Evolutionary conservation across 140 eudicot genomes (phyloP).

Genomic region (Cichorium intybus): DNA sequence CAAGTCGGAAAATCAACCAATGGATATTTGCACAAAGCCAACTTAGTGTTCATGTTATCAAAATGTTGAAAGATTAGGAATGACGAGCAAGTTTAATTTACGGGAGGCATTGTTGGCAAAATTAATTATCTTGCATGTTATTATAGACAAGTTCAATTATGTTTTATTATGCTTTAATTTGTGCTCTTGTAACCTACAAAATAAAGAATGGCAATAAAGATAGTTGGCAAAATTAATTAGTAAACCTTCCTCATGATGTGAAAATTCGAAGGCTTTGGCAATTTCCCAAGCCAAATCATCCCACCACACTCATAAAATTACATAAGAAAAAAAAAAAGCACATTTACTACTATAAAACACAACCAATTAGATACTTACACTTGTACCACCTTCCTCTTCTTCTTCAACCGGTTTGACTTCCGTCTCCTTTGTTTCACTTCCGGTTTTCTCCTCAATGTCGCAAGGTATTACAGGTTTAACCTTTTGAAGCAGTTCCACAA

Average conservation of each 20-base stretch:
- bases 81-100: too few species aligned
- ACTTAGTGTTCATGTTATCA: too few species aligned
- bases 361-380: background rate
- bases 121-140: too few species aligned
- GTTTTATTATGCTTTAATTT: too few species aligned
- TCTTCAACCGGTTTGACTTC: background rate
- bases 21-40: too few species aligned
- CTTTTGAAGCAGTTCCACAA: slow-evolving; percentile 9
- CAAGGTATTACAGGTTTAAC: slow-evolving; percentile 7
- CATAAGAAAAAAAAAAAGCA: background rate
- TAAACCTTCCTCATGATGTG: slow-evolving; percentile 3
- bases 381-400: background rate
- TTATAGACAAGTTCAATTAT: too few species aligned
- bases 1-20: too few species aligned
- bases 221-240: too few species aligned
- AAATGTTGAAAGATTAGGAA: too few species aligned
- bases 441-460: background rate
- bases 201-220: too few species aligned
- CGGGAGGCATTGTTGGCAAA: too few species aligned
- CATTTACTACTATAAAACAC: background rate
- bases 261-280: slow-evolving; percentile 17
- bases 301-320: background rate
- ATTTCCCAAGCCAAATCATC: slow-evolving; percentile 2
- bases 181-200: too few species aligned
- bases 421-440: background rate